These are phyloP conservation scores for Aureobasidium leucospermi DNA, from an alignment of 2,329 filamentous ascomycete genomes.

Conservation along the genomic window DNA sequence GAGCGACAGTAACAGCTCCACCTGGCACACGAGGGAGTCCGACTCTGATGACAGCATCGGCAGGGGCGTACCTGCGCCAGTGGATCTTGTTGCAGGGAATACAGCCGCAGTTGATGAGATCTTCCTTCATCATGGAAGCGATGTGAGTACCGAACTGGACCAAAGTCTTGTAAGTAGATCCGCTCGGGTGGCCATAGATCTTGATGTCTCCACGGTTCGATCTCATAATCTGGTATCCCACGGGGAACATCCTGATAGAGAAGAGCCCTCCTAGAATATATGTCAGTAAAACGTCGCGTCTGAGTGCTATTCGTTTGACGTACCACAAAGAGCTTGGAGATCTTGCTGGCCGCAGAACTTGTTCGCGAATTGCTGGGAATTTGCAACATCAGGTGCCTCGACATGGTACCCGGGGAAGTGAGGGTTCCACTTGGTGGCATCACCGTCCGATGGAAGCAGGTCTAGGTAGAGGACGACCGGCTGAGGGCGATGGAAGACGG, in stretches of 20 bases:
- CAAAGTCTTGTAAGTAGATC: neutral
- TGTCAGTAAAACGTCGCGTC: neutral
- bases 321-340: neutral
- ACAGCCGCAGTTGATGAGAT: neutral
- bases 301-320: neutral
- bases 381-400: neutral
- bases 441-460: neutral
- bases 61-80: neutral
- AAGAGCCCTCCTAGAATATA: neutral
- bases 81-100: neutral
- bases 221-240: neutral
- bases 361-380: neutral
- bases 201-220: neutral
- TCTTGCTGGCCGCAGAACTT: neutral
- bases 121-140: neutral
- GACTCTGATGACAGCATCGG: neutral
- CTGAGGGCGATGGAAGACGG: neutral
- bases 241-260: neutral
- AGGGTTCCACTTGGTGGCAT: neutral
- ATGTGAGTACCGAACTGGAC: neutral
- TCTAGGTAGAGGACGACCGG: neutral
- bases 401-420: neutral
- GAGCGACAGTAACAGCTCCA: neutral
- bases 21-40: neutral
- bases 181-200: neutral